A percentile compares a stretch with the other conserved stretches of the same genome.
Conservation (phyloP, 148 eudicot genomes). For the Dianthus caryophyllus region DNA sequence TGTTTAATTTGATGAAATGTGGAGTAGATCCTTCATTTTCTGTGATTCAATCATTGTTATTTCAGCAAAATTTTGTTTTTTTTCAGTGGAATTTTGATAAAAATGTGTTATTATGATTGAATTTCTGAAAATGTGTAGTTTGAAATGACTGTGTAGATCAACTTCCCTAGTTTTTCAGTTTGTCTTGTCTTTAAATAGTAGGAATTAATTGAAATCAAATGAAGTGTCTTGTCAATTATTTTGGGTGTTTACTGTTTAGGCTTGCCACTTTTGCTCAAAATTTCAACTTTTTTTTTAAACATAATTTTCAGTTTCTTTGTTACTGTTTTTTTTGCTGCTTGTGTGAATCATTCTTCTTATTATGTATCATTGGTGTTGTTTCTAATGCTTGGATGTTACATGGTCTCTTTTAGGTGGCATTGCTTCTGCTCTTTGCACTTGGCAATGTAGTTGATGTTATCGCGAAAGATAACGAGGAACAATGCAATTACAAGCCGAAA, state of each 20-base stretch:
- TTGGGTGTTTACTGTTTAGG: not conserved
- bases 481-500: slow-evolving; percentile 40
- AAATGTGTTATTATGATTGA: not conserved
- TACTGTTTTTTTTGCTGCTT: not conserved
- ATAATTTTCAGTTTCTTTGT: no score
- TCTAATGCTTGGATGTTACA: not conserved
- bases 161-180: slow-evolving; percentile 12
- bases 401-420: slow-evolving; percentile 32
- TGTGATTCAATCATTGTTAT: slow-evolving; percentile 19
- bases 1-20: slow-evolving; percentile 14
- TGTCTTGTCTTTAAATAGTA: slow-evolving; percentile 22
- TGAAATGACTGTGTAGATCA: slow-evolving; percentile 22
- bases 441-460: slow-evolving; percentile 30
- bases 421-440: slow-evolving; percentile 35
- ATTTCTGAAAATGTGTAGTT: slow-evolving; percentile 17
- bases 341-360: not conserved
- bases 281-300: no score
- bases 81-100: slow-evolving; percentile 13
- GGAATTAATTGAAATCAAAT: not conserved
- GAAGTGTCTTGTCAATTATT: not conserved
- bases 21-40: slow-evolving; percentile 18
- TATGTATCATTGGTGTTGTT: not conserved
- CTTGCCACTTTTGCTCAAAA: not conserved
- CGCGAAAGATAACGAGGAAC: slow-evolving; percentile 32
- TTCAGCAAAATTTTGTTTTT: slow-evolving; percentile 2